Evolutionary conservation across 257 asterid species (phyloP).

Genomic region (Cordia subcordata): DNA sequence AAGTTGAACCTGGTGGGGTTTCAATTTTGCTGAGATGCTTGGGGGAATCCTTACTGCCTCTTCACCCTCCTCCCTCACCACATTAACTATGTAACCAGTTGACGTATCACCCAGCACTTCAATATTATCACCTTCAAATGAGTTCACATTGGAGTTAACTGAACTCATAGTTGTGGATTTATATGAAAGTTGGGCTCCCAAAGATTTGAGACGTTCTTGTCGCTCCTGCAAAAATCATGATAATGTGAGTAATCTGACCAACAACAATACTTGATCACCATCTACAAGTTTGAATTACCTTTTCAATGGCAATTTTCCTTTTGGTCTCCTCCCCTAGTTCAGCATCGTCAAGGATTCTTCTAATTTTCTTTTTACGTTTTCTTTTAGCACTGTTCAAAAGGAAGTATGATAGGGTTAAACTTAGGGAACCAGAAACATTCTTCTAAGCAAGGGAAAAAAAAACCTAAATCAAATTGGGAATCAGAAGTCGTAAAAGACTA

Average conservation of each 20-base stretch:
- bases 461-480: too few species aligned
- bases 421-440: too few species aligned
- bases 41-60: constrained; percentile 94
- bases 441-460: too few species aligned
- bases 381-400: constrained; percentile 49
- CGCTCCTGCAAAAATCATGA: constrained; percentile 60
- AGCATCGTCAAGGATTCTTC: constrained; percentile 93
- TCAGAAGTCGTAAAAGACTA: too few species aligned
- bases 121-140: constrained; percentile 49
- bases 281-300: constrained; percentile 28
- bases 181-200: constrained; percentile 73
- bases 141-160: constrained; percentile 34
- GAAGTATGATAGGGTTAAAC: constrained; percentile 5
- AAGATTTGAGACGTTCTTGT: constrained; percentile 94
- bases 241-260: not conserved
- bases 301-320: constrained; percentile 97
- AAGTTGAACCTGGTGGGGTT: constrained; percentile 75
- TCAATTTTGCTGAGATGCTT: constrained; percentile 79
- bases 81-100: constrained; percentile 81
- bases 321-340: constrained; percentile 96
- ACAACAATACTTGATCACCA: not conserved
- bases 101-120: constrained; percentile 74
- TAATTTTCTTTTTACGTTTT: constrained; percentile 80
- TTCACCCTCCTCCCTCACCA: constrained; percentile 96
- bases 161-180: constrained; percentile 52